Base-by-base conservation (phyloP, 148 eudicot genomes). In the Chenopodium formosanum region DNA sequence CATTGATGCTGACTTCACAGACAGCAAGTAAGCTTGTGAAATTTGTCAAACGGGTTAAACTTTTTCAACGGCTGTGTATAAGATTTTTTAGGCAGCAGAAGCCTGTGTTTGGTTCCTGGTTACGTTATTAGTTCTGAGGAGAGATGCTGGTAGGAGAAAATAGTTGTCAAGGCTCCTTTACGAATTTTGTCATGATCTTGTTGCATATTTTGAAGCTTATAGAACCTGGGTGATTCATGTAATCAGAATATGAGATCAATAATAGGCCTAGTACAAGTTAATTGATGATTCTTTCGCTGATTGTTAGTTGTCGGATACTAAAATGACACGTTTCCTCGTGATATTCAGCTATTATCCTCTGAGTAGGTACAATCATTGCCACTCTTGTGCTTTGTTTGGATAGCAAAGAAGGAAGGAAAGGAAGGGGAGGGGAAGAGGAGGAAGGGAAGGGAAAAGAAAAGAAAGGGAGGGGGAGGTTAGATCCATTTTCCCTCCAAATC, bases 1-100 rank as follows among this genome's bases (percentile, higher is more conserved):
- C 73, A 93, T 95, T 25, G 98, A 95, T 86, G 98, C 98, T 19
- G 98, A 95, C 85, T 95, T 95, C 82, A 92, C 93, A 1, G 98
- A 95, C 85, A 91, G 92, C 90, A 89, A 92, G 62, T 92, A 88
- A 92, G 82, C 58, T 86, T 48, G 63, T 31, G 29, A 70, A 47
- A 47, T 23, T 72, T 53, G 56, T 53, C 31, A 67, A 29, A 27
- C 34, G 29, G 17, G 47, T 70, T 56, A 53, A 52, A 66, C 23
- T 73, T 77, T 70, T 32, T 23, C 23, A 29, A 17, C 23, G 78
- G 81, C 17, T 78, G 75, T 85, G 87, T 85, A 81, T 81, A 81
- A 78, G 82, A 78, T 78, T 46, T 81, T 78, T 85, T 58, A 69
- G 31, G 68, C 63, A 23, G 67, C 63, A 65, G 50, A 52, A 23